Conservation (phyloP, 2,329 filamentous ascomycete species). For the Alternaria burnsii region DNA sequence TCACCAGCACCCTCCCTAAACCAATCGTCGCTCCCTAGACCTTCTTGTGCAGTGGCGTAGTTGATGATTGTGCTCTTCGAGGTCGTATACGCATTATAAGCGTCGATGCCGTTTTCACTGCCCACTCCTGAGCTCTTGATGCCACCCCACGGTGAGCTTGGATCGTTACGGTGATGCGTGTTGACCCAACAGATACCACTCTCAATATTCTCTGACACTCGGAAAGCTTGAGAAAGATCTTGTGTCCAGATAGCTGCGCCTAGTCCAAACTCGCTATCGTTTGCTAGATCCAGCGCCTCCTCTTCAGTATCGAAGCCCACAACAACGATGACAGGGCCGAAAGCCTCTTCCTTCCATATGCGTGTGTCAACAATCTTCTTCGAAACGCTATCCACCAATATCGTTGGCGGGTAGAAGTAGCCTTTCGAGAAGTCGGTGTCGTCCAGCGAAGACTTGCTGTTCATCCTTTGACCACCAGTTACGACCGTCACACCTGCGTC, state of each 20-base stretch:
- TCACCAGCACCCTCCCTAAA: constrained; percentile 66
- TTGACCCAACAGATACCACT: constrained; percentile 60
- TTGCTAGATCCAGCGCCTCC: constrained; percentile 58
- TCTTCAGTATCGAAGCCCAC: constrained; percentile 58
- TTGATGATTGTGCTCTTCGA: constrained; percentile 75
- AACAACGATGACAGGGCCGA: constrained; percentile 62
- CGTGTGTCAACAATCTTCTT: constrained; percentile 47
- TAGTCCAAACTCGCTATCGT: constrained; percentile 60
- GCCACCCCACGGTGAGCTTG: constrained; percentile 75
- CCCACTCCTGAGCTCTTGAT: constrained; percentile 70
- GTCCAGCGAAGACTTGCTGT: constrained; percentile 60
- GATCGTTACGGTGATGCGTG: constrained; percentile 74
- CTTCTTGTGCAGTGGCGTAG: constrained; percentile 66
- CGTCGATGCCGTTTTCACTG: constrained; percentile 74
- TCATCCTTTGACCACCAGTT: constrained; percentile 61
- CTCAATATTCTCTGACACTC: constrained; percentile 58
- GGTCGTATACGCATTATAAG: constrained; percentile 55
- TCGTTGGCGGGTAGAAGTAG: constrained; percentile 60
- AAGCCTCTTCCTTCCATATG: constrained; percentile 59
- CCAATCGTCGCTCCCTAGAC: constrained; percentile 68
- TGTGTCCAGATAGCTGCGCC: constrained; percentile 62
- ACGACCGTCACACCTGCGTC: constrained; percentile 53
- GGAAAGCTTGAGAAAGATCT: constrained; percentile 59
- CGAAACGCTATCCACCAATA: constrained; percentile 44
- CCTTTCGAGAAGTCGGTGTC: constrained; percentile 61